Percentiles rank a stretch among this genome's conserved stretches.
Conservation (phyloP, 306 rosid genomes). For the Dryas octopetala region DNA sequence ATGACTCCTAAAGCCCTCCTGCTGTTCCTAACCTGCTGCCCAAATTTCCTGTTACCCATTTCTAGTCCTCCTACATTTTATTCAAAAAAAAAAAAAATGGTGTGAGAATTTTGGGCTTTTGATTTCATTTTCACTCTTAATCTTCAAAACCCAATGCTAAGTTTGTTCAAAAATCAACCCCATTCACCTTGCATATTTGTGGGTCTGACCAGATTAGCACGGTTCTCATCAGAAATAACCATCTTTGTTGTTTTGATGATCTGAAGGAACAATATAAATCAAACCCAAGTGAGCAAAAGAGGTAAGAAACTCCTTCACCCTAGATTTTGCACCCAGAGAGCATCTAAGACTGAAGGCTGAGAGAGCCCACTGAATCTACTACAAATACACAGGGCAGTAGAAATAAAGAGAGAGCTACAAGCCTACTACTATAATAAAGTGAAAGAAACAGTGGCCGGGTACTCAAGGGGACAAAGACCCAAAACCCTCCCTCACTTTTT, state of each 20-base stretch:
- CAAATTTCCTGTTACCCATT: conserved; percentile 49
- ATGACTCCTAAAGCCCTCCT: conserved; percentile 73
- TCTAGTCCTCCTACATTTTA: conserved; percentile 44
- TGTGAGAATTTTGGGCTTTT: conserved; percentile 14
- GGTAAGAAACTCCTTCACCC: neutral
- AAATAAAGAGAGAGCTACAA: conserved; percentile 16
- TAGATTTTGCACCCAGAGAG: conserved; percentile 6
- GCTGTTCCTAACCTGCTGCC: conserved; percentile 51
- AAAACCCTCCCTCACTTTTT: conserved; percentile 27
- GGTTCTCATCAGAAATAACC: conserved; percentile 60
- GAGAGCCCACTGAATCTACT: neutral
- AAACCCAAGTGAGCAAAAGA: conserved; percentile 4
- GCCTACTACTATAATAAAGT: neutral
- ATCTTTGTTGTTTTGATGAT: conserved; percentile 24
- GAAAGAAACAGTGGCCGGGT: conserved; percentile 24
- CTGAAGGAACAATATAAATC: conserved; percentile 28
- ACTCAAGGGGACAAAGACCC: conserved; percentile 15
- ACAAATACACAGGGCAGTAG: neutral
- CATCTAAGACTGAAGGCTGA: neutral
- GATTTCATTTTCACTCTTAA: conserved; percentile 17
- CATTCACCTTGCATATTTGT: conserved; percentile 53
- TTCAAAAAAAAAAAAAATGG: conserved; percentile 1
- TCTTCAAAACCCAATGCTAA: conserved; percentile 6
- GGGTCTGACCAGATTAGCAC: conserved; percentile 53
- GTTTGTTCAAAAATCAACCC: neutral